These are phyloP conservation scores for Skeletonema marinoi DNA, from an alignment of 108 stramenopile species.

Conservation along the genomic window DNA sequence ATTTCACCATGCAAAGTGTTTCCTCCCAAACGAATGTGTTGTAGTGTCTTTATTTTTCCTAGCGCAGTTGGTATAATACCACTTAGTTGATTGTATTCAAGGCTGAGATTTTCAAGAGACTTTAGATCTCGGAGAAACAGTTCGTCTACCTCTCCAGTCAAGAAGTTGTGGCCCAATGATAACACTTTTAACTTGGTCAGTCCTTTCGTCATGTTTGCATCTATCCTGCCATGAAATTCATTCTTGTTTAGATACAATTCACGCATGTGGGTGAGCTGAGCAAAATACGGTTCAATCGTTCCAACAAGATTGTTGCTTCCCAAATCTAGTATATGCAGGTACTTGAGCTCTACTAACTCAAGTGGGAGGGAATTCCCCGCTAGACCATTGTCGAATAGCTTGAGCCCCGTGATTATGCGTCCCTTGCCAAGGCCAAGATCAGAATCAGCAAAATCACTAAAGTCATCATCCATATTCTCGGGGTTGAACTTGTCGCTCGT, in stretches of 20 bases:
- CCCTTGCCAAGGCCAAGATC: conserved; percentile 17
- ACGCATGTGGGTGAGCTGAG: conserved; percentile 5
- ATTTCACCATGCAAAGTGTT: conserved; percentile 56
- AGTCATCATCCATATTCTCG: conserved; percentile 7
- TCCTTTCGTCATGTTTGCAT: not conserved
- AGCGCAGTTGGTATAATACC: conserved; percentile 54
- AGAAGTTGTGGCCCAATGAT: conserved; percentile 17
- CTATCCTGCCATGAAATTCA: not conserved
- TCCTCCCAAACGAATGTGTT: conserved; percentile 48
- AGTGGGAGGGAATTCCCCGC: conserved; percentile 2
- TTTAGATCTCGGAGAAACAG: conserved; percentile 25
- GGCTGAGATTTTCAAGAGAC: conserved; percentile 30
- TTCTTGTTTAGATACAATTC: conserved; percentile 15
- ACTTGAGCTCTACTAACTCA: conserved; percentile 11
- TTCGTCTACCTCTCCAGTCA: conserved; percentile 20
- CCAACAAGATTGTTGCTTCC: conserved; percentile 9
- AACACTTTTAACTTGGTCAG: conserved; percentile 15
- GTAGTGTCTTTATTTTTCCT: conserved; percentile 25
- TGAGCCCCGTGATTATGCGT: conserved; percentile 11
- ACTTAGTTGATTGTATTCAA: conserved; percentile 39
- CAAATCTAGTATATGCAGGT: conserved; percentile 21
- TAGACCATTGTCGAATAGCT: conserved; percentile 7
- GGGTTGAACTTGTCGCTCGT: not conserved
- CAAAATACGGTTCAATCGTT: not conserved
- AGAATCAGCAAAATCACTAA: conserved; percentile 13